A percentile compares a stretch with the other conserved stretches of the same genome.
These are phyloP conservation scores for Breynia disticha DNA, from an alignment of 441 rosid species.

Conservation along the genomic window DNA sequence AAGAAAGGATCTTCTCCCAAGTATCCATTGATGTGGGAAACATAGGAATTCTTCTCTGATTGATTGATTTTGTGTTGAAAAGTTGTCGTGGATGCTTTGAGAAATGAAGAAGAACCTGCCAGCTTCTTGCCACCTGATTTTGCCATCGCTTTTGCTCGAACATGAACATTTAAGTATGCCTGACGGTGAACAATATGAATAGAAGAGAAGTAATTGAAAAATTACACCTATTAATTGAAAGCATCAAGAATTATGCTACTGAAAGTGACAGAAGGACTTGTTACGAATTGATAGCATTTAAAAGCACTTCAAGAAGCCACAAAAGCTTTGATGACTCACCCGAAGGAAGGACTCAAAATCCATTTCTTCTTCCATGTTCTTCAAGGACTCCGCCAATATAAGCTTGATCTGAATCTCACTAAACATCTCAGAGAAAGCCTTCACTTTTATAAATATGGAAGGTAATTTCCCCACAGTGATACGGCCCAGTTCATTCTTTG, in stretches of 20 bases:
- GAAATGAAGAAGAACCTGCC: conserved; percentile 54
- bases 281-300: not conserved
- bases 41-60: conserved; percentile 90
- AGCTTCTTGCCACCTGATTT: conserved; percentile 51
- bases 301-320: not conserved
- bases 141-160: conserved; percentile 48
- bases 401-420: conserved; percentile 60
- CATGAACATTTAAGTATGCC: conserved; percentile 74
- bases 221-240: not conserved
- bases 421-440: conserved; percentile 50
- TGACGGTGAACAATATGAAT: conserved; percentile 15
- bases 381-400: conserved; percentile 38
- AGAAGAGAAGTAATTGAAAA: not conserved
- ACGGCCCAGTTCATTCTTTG: conserved; percentile 41
- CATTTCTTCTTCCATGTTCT: conserved; percentile 45
- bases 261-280: not conserved
- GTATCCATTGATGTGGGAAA: conserved; percentile 72
- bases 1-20: conserved; percentile 82
- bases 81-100: conserved; percentile 83
- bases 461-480: conserved; percentile 66
- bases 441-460: conserved; percentile 51
- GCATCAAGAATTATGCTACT: not conserved
- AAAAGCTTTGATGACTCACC: conserved; percentile 36
- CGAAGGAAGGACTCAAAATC: conserved; percentile 87
- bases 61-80: conserved; percentile 80